These are phyloP conservation scores for Podochytrium sp. DNA, from an alignment of 192 early-diverging fungal genomes.

Conservation along the genomic window DNA sequence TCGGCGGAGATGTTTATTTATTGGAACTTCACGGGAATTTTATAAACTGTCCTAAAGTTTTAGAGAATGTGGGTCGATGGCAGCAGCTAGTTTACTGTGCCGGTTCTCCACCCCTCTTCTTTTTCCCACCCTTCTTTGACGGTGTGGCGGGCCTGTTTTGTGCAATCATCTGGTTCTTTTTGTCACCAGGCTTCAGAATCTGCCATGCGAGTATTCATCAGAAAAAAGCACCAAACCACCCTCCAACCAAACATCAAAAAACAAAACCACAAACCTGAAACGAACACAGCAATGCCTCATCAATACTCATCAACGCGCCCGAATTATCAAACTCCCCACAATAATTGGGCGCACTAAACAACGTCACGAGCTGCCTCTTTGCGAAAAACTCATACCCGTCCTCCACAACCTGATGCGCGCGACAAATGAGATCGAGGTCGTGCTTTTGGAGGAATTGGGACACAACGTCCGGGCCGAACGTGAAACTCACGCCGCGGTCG, in stretches of 20 bases:
- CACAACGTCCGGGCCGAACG: conserved; percentile 95
- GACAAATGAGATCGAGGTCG: conserved; percentile 95
- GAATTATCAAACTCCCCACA: conserved; percentile 80
- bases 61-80: neutral
- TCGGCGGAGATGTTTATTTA: too few species aligned
- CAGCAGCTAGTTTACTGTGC: conserved; percentile 8
- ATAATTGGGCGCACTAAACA: conserved; percentile 96
- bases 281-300: conserved; percentile 69
- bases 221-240: neutral
- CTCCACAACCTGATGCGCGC: conserved; percentile 97
- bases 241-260: neutral
- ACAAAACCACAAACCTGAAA: conserved; percentile 49
- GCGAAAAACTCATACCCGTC: conserved; percentile 99
- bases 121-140: conserved; percentile 13
- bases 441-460: conserved; percentile 91
- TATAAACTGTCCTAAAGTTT: too few species aligned
- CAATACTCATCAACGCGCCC: conserved; percentile 74
- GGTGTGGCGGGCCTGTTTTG: neutral
- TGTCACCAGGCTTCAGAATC: conserved; percentile 96
- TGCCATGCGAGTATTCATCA: conserved; percentile 28
- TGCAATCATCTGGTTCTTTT: conserved; percentile 64
- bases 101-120: conserved; percentile 6
- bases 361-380: conserved; percentile 90
- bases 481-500: conserved; percentile 94
- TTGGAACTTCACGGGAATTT: too few species aligned